phyloP scores from a whole-genome alignment of 2,329 filamentous ascomycete species.

The Cercospora zeina region DNA sequence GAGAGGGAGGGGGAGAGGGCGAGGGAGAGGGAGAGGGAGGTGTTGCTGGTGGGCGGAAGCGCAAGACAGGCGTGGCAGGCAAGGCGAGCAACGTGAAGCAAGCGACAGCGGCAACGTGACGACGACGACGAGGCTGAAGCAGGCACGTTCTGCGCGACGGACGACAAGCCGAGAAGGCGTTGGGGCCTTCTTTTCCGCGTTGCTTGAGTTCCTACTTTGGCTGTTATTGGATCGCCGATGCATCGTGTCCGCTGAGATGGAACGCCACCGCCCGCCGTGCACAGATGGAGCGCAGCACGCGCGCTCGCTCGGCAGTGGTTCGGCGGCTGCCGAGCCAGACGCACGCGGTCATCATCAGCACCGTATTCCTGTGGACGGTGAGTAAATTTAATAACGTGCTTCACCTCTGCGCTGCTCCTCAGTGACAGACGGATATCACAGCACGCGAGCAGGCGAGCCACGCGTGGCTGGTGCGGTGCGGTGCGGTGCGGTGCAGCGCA shows the following conservation, averaged over 20 bases:
- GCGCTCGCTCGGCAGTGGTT: constrained; percentile 8
- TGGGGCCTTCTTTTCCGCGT: background rate
- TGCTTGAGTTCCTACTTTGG: background rate
- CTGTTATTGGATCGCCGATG: constrained; percentile 15
- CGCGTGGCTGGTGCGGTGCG: background rate
- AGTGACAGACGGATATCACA: too few relatives aligned
- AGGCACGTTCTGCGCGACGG: constrained; percentile 6
- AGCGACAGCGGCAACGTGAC: too few relatives aligned
- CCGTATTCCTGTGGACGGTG: too few relatives aligned
- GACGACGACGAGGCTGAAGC: too few relatives aligned
- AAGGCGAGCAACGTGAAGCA: too few relatives aligned
- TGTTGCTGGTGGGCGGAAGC: background rate
- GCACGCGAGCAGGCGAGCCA: too few relatives aligned
- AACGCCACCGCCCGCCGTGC: constrained; percentile 11
- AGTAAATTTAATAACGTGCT: too few relatives aligned
- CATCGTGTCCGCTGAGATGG: constrained; percentile 4
- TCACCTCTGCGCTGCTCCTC: too few relatives aligned
- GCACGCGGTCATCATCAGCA: background rate
- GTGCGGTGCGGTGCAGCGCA: too few relatives aligned
- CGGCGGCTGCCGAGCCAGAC: background rate
- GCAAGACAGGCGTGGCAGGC: too few relatives aligned
- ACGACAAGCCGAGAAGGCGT: constrained; percentile 7
- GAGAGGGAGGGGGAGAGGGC: too few relatives aligned
- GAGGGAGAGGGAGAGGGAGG: background rate
- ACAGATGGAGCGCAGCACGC: constrained; percentile 2